Conservation (phyloP, 768 basidiomycete species). For the Boletus vinaceobasis region DNA sequence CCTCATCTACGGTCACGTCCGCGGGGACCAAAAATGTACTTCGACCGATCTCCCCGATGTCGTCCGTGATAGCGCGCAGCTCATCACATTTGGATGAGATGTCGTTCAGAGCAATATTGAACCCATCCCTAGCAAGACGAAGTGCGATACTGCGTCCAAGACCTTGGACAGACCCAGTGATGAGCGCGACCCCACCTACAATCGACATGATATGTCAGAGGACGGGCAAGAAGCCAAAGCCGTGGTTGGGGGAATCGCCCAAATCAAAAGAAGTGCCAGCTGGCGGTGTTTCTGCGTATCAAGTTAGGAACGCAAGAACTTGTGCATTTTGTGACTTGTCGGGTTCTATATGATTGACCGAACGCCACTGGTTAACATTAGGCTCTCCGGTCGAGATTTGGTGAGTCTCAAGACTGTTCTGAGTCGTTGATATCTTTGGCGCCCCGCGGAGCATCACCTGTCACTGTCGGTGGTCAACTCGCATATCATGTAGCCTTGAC, state of each 20-base stretch:
- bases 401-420: neutral
- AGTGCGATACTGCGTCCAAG: neutral
- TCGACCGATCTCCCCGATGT: neutral
- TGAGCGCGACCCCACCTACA: neutral
- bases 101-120: neutral
- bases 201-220: neutral
- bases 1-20: constrained; percentile 40
- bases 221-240: neutral
- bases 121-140: neutral
- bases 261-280: neutral
- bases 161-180: neutral
- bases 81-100: neutral
- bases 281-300: neutral
- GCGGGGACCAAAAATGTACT: constrained; percentile 24
- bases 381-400: neutral
- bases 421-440: neutral
- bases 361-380: neutral
- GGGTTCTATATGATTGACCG: neutral
- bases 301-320: neutral
- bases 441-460: neutral
- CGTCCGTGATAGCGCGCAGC: neutral
- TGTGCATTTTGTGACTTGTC: neutral
- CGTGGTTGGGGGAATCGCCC: neutral
- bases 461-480: too few relatives aligned
- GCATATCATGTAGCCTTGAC: too few relatives aligned